phyloP scores from a whole-genome alignment of 306 rosid species.

The Cucurbita maxima region DNA sequence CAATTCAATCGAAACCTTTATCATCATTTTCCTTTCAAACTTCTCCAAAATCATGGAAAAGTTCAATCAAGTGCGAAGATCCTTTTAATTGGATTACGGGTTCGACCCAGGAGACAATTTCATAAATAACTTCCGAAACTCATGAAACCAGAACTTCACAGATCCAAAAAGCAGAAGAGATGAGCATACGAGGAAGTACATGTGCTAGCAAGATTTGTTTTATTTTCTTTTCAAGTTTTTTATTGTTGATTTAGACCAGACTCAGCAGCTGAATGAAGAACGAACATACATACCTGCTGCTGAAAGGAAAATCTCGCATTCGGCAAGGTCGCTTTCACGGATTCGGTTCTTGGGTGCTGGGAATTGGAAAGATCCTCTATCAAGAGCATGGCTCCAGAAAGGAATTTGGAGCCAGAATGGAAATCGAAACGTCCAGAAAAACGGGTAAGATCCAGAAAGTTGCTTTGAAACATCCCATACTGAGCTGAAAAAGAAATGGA shows the following conservation, averaged over 20 bases:
- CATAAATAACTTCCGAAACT: neutral
- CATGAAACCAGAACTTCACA: neutral
- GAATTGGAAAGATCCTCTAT: conserved; percentile 57
- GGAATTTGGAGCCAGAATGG: conserved; percentile 63
- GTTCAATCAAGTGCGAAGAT: neutral
- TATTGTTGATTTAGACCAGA: neutral
- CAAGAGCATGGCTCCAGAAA: conserved; percentile 46
- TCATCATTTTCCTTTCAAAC: neutral
- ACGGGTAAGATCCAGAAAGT: conserved; percentile 53
- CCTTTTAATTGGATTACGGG: neutral
- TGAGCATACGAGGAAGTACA: neutral
- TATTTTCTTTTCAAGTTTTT: neutral
- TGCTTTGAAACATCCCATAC: conserved; percentile 64
- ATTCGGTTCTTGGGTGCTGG: conserved; percentile 40
- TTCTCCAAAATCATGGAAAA: neutral
- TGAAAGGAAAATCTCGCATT: conserved; percentile 55
- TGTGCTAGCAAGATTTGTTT: no score
- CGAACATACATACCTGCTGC: conserved; percentile 62
- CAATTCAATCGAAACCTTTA: neutral
- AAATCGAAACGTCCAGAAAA: conserved; percentile 68
- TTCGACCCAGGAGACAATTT: neutral
- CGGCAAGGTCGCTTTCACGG: conserved; percentile 54
- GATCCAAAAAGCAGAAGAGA: neutral
- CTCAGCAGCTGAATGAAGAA: conserved; percentile 4
- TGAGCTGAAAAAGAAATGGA: conserved; percentile 66